phyloP scores from a whole-genome alignment of 768 basidiomycete species.

The Leccinum longicurvipes region DNA sequence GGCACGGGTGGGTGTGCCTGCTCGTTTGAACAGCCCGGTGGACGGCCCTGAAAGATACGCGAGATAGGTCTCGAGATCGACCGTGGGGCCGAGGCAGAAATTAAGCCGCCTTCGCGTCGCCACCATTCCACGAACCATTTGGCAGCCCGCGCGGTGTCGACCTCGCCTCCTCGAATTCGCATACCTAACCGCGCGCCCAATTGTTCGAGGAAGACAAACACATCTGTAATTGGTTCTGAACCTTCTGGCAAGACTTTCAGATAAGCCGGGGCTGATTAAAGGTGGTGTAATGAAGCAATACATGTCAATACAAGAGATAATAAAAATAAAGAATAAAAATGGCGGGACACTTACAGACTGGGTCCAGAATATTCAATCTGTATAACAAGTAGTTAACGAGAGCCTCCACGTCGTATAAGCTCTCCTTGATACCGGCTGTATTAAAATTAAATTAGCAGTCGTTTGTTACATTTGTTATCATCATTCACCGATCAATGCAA shows the following conservation, averaged over 20 bases:
- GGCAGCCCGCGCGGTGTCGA: conserved; percentile 69
- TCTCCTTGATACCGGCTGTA: conserved; percentile 91
- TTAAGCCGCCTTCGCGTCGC: conserved; percentile 68
- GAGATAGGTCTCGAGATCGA: conserved; percentile 7
- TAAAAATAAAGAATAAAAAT: conserved; percentile 6
- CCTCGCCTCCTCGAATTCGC: conserved; percentile 70
- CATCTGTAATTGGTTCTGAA: conserved; percentile 55
- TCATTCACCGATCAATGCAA: conserved; percentile 84
- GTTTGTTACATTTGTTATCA: conserved; percentile 11
- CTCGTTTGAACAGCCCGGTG: not conserved
- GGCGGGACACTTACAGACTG: conserved; percentile 49
- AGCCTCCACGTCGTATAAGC: conserved; percentile 80
- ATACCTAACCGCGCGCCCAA: conserved; percentile 80
- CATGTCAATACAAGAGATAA: not conserved
- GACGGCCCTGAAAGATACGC: not conserved
- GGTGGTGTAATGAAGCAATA: not conserved
- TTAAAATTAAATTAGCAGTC: conserved; percentile 7
- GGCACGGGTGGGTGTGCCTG: not conserved
- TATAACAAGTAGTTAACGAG: conserved; percentile 86
- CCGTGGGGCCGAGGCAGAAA: conserved; percentile 44
- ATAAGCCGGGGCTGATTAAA: conserved; percentile 62
- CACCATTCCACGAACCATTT: conserved; percentile 86
- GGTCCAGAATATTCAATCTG: conserved; percentile 75
- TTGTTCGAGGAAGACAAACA: conserved; percentile 61
- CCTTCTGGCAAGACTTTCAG: conserved; percentile 55